phyloP scores from a whole-genome alignment of 1,284 basidiomycete genomes.

The Testicularia cyperi region DNA sequence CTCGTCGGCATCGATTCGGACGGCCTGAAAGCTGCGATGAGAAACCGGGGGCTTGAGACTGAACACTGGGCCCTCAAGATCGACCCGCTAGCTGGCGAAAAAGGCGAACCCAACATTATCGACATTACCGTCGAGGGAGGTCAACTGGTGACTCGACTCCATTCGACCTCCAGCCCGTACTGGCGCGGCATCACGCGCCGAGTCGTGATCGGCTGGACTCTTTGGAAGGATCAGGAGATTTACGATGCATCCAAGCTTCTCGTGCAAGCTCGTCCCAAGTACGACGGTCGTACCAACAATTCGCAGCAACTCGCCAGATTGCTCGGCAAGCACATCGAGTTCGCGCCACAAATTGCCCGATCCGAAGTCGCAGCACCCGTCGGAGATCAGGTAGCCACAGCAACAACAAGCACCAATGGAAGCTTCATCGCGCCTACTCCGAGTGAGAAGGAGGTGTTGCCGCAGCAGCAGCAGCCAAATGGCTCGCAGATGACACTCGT shows the following conservation, averaged over 20 bases:
- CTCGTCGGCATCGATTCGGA: conserved; percentile 31
- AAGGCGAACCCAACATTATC: conserved; percentile 17
- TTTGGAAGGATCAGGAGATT: conserved; percentile 33
- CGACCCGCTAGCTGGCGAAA: conserved; percentile 6
- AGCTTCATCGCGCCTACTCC: background rate
- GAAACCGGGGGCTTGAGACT: conserved; percentile 31
- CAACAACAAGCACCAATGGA: no score
- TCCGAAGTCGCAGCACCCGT: no score
- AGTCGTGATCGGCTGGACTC: conserved; percentile 28
- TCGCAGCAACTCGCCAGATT: conserved; percentile 24
- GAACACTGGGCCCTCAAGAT: conserved; percentile 42
- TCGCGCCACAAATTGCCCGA: no score
- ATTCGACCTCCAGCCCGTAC: conserved; percentile 14
- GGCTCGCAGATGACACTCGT: conserved; percentile 11
- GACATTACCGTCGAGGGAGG: conserved; percentile 25
- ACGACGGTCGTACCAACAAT: conserved; percentile 34
- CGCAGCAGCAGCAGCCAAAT: background rate
- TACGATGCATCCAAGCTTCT: conserved; percentile 16
- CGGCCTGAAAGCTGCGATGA: conserved; percentile 29
- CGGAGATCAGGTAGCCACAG: no score
- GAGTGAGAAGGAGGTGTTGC: background rate
- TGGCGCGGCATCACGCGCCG: conserved; percentile 20
- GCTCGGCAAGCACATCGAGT: conserved; percentile 22
- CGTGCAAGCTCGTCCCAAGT: conserved; percentile 27
- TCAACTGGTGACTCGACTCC: conserved; percentile 11